Base-by-base conservation (phyloP, 2,329 filamentous ascomycete species). In the Calonectria pseudoturangicola region DNA sequence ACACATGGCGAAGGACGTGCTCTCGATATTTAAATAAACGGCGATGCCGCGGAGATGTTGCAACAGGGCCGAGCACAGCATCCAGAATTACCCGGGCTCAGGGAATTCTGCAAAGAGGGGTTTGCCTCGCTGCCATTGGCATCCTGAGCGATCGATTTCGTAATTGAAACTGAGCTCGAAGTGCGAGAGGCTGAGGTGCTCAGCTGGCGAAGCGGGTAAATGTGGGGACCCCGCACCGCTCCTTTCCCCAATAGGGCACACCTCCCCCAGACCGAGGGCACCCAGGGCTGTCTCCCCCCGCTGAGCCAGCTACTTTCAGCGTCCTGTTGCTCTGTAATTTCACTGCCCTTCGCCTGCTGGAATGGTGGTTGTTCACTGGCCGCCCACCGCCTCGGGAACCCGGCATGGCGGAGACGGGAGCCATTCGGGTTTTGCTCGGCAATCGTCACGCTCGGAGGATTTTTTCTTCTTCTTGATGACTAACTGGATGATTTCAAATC, bases 141-240 rank as follows among this genome's bases (percentile, higher is more conserved):
- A 78, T 79, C 67, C 13, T 58, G 10, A 18, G 30, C 27, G 63
- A 56, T 60, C 75, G 77, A 79, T 79, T 79, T 79, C 77, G 77
- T 79, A 79, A 79, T 74, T 71, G 58, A 79, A 79, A 79, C 71
- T 76, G 71, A 12, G 27, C n/a, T 60, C 13, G 54, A 60, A 6
- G 54, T 60, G 39, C 36, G 66, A 48, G 33, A 66, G 10, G 68
- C 47, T 68, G 56, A 21, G 45, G 56, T 45, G 70, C 43, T 58
- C 63, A 45, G 36, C 39, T 65, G 54, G 43, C 70, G 56, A 56
- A 65, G 25, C 74, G 75, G 72, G 10, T 76, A 79, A 71, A 1
- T 72, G 16, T 77, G 77, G 76, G 21, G 9, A 63, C 36, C 45
- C 67, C 58, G 67, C 43, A 50, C 30, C 30, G 13, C n/a, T 15